Base-by-base conservation (phyloP, 306 rosid species). In the Ormosia emarginata region DNA sequence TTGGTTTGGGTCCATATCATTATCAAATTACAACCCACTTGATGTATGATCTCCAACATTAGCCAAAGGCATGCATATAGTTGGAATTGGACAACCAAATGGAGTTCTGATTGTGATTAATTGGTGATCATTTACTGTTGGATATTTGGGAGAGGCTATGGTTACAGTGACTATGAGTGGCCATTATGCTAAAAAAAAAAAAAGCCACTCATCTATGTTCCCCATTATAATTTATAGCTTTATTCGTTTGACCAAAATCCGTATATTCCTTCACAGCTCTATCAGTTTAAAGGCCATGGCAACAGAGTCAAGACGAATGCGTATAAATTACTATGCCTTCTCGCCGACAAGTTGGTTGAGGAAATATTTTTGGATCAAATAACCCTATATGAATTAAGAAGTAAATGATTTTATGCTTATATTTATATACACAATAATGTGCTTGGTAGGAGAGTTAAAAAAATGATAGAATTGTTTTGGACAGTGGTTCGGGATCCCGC, bases 1-100 rank as follows among this genome's bases (percentile, higher is more conserved):
- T 47, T 75, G 82, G 82, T 67, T 72, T 56, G 71, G 65, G 77
- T 75, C 81, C 56, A 67, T 33, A 57, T 65, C 57, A 11, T 68
- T 13, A 44, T 43, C 44, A 71, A 12, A n/a, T 47, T 17, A 46
- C 58, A 79, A 55, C 67, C 71, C 59, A 59, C 14, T 59, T 7
- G 14, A 73, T n/a, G 66, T 11, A 65, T 37, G 70, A 36, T 36
- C 12, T 1, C 32, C 56, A 29, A 44, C 71, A 52, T 41, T 33
- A 18, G 61, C 39, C 62, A 11, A 63, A 52, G 24, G 64, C 43
- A 73, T 6, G n/a, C 41, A 43, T 15, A 4, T 34, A 0, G 24
- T 2, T 70, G 58, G 75, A 30, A 53, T 46, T 71, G 84, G 44
- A 61, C 59, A 12, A 50, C 40, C 64, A 47, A 75, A 36, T 36